Evolutionary conservation across 306 rosid species (phyloP), one percentile per base, ranked within the genome.

Genomic region (Ceratonia siliqua): DNA sequence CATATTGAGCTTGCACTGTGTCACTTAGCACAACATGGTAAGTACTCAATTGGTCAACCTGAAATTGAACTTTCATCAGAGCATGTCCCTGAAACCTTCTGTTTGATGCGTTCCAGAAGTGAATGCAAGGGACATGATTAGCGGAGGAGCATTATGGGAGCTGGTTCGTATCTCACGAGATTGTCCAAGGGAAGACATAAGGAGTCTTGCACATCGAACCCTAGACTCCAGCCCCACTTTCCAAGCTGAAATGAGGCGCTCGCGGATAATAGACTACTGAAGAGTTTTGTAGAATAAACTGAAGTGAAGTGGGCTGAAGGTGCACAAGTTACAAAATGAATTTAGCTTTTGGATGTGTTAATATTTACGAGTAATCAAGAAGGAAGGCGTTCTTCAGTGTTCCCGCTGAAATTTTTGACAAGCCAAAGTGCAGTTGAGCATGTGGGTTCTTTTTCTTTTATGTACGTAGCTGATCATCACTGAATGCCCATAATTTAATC

Each of bases 21-120:
- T 77, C 99, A 95, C 82, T 83, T 95, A 54, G 98, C 99, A 22
- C 99, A 95, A 73, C 93, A 92, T 61, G 99, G 99, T 95, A 88
- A 65, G 76, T 70, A 49, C 72, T 63, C 33, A 62, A 10, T 41
- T 12, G 59, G 33, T 48, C 24, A 63, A 48, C 32, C 73, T 30
- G 59, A 57, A 64, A 69, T 76, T 67, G 64, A 52, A 62, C 62
- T 41, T 63, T 66, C 55, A 0, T 20, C 46, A 8, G 41, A n/a
- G 24, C 74, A 57, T 17, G 53, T 36, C 22, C 52, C 76, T 87
- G 20, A 87, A 65, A 50, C 65, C 57, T 24, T 74, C 32, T 66
- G 35, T 33, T 76, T 73, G 42, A 71, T 87, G 32, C 77, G 39
- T 66, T 81, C 61, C 93, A 95, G 99, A 95, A 87, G 89, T 77